Evolutionary conservation across 1,139 yeast genomes (phyloP), one percentile per base, ranked within the genome.

Genomic region (Hemisphaericaspora subhashii): DNA sequence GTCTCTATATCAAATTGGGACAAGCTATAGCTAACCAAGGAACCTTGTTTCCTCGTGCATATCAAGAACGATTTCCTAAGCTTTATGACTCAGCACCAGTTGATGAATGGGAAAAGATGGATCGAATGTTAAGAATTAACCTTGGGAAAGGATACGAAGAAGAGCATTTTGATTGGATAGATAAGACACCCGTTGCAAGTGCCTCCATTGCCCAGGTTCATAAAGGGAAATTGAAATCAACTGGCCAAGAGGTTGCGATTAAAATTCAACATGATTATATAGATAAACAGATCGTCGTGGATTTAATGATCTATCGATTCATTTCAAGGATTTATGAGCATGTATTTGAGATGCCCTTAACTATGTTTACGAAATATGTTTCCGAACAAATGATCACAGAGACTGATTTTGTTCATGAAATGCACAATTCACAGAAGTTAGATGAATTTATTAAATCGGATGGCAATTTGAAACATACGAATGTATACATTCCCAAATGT

Each of bases 161-260:
- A 7, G 63, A 62, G 18, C 48, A 74, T 3, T 82, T 81, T 51
- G 66, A 59, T 7, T 47, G 50, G 17, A 64, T 83, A 29, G 79
- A 77, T 31, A 76, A 71, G 42, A 53, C 46, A 1, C 85, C 89
- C 0, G 60, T 81, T 12, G 90, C 89, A 5, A 77, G 85, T 54
- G 90, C 89, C 0, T 79, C 85, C 8, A 76, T 83, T 45, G 89
- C 90, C 0, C 90, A 83, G 53, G 90, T 83, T 3, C 88, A 83
- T 54, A 62, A 61, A 43, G 90, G 79, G 0, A 53, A 52, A 29
- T 62, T 84, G 44, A 64, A 60, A 44, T 53, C 48, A 14, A 57
- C 62, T n/a, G 84, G 83, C 6, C 72, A 72, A 33, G 54, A 59
- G 37, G 89, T 83, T 5, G 90, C 89, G 0, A 75, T 83, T 31